Base-by-base conservation (phyloP, 2,329 filamentous ascomycete genomes). In the Fusarium pseudoanthophilum region DNA sequence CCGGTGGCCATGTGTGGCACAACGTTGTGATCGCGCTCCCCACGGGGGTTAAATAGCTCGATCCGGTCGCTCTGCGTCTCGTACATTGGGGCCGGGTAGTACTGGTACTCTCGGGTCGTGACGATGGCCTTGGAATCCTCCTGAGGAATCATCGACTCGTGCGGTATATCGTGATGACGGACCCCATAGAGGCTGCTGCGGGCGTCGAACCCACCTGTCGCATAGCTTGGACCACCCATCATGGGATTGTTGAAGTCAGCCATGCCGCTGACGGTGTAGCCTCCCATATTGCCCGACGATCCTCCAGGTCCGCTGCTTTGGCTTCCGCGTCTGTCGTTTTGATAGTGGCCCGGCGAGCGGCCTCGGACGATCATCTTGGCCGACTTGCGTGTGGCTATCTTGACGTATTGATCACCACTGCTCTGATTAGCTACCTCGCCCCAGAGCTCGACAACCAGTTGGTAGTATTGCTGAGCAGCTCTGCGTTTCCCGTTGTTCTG, bases 401-500 rank as follows among this genome's bases (percentile, higher is more conserved):
- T 92, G 77, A 95, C 84, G 83, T 88, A 95, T 37, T 88, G 86
- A 2, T 89, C 87, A 24, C 74, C 79, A 66, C 64, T 82, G 52
- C 37, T 61, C 75, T 82, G 85, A 37, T 81, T 79, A 5, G 89
- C 87, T 13, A 94, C 84, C 72, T 95, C 91, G 13, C 89, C 93
- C 82, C 90, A 94, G 2, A 97, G 89, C 79, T 97, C 94, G 8
- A 97, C 92, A 51, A 97, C 89, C n/a, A 98, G 87, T 77, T 96
- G 93, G 78, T 97, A 97, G 81, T 95, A 97, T 77, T 97, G 95
- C 79, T 98, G 95, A 24, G 95, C 94, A 3, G 95, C 95, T 64
- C 95, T 88, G 75, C 95, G 88, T 81, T 97, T 97, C 52, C 95
- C 95, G 75, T 98, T 98, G 84, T 97, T 98, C 30, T 94, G 94